Evolutionary conservation across 1,284 basidiomycete genomes (phyloP).

Genomic region (Ceratobasidium sp.): DNA sequence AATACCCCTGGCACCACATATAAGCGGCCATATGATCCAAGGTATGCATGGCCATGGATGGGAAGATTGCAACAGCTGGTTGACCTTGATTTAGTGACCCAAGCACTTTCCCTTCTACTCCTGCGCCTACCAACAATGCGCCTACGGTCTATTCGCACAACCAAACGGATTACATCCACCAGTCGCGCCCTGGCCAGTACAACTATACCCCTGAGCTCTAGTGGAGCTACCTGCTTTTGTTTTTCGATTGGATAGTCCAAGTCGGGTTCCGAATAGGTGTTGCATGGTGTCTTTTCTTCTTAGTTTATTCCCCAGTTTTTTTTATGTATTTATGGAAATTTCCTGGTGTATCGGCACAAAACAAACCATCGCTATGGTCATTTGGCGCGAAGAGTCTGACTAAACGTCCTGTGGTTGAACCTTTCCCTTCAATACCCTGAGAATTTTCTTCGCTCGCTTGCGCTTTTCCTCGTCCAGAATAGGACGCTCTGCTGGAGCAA

Average conservation of each 20-base stretch:
- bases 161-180: slow-evolving; percentile 10
- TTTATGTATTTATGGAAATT: background rate
- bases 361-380: too few species aligned
- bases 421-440: slow-evolving; percentile 30
- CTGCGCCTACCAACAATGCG: background rate
- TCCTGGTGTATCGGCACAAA: too few species aligned
- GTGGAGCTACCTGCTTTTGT: background rate
- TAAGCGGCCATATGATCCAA: slow-evolving; percentile 34
- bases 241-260: background rate
- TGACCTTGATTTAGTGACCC: slow-evolving; percentile 38
- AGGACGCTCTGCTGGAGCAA: slow-evolving; percentile 10
- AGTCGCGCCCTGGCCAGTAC: slow-evolving; percentile 20
- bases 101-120: slow-evolving; percentile 30
- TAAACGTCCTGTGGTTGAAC: slow-evolving; percentile 5
- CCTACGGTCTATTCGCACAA: background rate
- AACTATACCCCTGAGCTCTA: slow-evolving; percentile 33
- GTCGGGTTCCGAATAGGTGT: background rate
- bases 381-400: background rate
- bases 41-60: background rate
- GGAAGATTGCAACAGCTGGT: too few species aligned
- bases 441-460: slow-evolving; percentile 23
- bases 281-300: background rate
- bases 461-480: background rate
- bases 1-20: background rate
- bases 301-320: background rate